Base-by-base conservation (phyloP, 2,329 filamentous ascomycete species). In the Fusarium metavorans region DNA sequence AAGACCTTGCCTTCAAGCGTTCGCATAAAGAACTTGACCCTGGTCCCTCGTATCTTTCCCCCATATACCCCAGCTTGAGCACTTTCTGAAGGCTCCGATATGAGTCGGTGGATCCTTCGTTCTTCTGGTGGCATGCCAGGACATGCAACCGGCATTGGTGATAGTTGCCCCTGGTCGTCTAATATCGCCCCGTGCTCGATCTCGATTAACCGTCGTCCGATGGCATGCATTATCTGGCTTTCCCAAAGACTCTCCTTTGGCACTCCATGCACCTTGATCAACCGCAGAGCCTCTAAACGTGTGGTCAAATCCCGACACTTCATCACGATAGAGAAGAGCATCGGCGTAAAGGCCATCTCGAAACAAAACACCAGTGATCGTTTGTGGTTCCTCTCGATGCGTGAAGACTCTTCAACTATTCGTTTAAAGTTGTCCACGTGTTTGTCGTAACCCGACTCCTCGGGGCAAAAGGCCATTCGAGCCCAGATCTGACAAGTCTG, bases 361-460 rank as follows among this genome's bases (percentile, higher is more conserved):
- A 57, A 57, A 18, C 52, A 57, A 18, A 57, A 52, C 2, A 32
- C 48, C 25, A 57, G 2, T 13, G 52, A 37, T 0, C 52, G 52
- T 5, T 57, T 57, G n/a, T 37, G 32, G 7, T 57, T 57, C 5
- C 7, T 57, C 23, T 57, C 52, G 5, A 57, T 23, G 7, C 6
- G 18, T 59, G 57, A 18, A 32, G 57, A 59, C 57, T 59, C 57
- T 59, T 59, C 23, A 9, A 59, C 57, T 41, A 59, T 59, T 9
- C 57, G 34, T 30, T 59, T 59, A 30, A 68, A 68, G 4, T 35
- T 68, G 32, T 64, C 66, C 25, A 64, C 35, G 54, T 64, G 39
- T n/a, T 27, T 45, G 10, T 68, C 66, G 52, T 68, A 68, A 18
- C 52, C 60, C 6, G 66, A 64, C 50, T 68, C 66, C 4, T 68